A percentile compares a stretch with the other conserved stretches of the same genome.
phyloP scores from a whole-genome alignment of 805 yeast genomes.

The Yamadazyma ubonensis region DNA sequence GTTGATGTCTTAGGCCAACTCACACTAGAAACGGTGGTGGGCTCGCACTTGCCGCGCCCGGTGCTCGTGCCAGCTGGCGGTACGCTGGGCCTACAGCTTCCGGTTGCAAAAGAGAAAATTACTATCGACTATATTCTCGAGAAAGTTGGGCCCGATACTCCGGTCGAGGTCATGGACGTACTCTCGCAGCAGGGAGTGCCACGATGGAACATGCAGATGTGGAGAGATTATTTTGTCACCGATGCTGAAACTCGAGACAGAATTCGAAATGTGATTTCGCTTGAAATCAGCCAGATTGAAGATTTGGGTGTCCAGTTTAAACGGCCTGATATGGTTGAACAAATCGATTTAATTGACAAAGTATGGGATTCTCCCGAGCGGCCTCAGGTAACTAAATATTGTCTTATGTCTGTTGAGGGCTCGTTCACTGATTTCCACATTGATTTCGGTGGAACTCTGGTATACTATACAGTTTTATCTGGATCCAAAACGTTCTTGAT shows the following conservation, averaged over 20 bases:
- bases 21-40: constrained; percentile 33
- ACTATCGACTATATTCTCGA: constrained; percentile 57
- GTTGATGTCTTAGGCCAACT: constrained; percentile 33
- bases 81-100: constrained; percentile 53
- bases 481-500: constrained; percentile 76
- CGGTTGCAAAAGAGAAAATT: constrained; percentile 38
- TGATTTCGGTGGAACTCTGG: constrained; percentile 92
- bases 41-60: constrained; percentile 41
- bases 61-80: constrained; percentile 37
- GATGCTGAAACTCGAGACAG: constrained; percentile 52
- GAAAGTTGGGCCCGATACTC: constrained; percentile 58
- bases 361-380: constrained; percentile 52
- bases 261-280: constrained; percentile 74
- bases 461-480: constrained; percentile 76
- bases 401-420: constrained; percentile 79
- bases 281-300: constrained; percentile 66
- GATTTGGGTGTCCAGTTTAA: constrained; percentile 46
- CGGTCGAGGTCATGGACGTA: constrained; percentile 87
- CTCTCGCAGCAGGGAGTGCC: constrained; percentile 70
- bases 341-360: constrained; percentile 65
- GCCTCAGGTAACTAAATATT: constrained; percentile 71
- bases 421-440: constrained; percentile 89
- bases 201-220: constrained; percentile 66
- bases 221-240: constrained; percentile 69
- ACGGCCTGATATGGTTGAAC: constrained; percentile 66